Evolutionary conservation across 768 basidiomycete genomes (phyloP).

Genomic region (Pulveroboletus sp.): DNA sequence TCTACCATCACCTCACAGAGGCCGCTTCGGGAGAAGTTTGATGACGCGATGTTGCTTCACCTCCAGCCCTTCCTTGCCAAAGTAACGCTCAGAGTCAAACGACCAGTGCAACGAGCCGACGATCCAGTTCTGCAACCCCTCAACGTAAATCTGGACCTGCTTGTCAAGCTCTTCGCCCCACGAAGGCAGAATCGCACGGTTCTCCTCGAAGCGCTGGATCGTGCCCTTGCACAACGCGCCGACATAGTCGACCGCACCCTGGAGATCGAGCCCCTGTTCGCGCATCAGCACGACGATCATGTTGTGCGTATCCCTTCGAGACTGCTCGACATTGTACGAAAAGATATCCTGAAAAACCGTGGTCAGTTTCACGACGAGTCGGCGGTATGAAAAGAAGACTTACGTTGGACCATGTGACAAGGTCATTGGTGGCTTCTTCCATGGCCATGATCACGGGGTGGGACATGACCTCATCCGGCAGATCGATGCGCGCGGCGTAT

Average conservation of each 20-base stretch:
- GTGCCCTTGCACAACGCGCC: constrained; percentile 58
- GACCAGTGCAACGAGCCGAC: constrained; percentile 74
- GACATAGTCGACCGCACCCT: constrained; percentile 62
- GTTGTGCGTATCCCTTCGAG: constrained; percentile 66
- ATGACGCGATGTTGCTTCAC: constrained; percentile 56
- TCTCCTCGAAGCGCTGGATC: constrained; percentile 50
- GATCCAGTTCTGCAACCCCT: constrained; percentile 70
- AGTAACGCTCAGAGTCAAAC: constrained; percentile 67
- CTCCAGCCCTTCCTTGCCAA: constrained; percentile 52
- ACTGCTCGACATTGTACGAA: constrained; percentile 75
- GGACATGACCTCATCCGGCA: constrained; percentile 53
- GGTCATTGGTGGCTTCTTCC: constrained; percentile 47
- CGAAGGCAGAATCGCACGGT: constrained; percentile 50
- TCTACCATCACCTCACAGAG: constrained; percentile 14
- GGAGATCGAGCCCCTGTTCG: constrained; percentile 53
- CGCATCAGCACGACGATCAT: constrained; percentile 72
- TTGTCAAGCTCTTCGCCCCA: constrained; percentile 61
- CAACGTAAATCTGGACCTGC: constrained; percentile 56
- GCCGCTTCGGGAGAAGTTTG: constrained; percentile 43
- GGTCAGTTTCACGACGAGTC: neutral
- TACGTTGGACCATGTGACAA: constrained; percentile 50
- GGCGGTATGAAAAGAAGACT: neutral
- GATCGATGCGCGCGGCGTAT: constrained; percentile 49
- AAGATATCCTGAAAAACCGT: constrained; percentile 55
- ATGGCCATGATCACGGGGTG: constrained; percentile 48